Percentiles rank a stretch among this genome's conserved stretches.
These are phyloP conservation scores for Flaveria floridana DNA, from an alignment of 140 eudicot species.

Conservation along the genomic window DNA sequence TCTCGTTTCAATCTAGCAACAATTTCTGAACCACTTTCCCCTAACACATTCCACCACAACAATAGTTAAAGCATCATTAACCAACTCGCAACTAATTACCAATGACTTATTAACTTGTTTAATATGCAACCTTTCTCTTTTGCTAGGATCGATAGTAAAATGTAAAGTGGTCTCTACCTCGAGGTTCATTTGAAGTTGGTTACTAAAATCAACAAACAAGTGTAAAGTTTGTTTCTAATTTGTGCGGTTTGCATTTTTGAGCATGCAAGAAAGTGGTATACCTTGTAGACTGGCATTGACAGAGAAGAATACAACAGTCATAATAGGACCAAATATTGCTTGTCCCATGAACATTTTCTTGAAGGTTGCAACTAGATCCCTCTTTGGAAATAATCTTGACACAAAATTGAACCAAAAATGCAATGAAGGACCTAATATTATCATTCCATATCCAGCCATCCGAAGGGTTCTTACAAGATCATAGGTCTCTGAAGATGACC, in stretches of 20 bases:
- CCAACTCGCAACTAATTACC: not conserved
- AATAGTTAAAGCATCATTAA: not conserved
- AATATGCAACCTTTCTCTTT: not conserved
- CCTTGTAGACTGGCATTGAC: conserved; percentile 83
- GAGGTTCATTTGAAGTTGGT: not conserved
- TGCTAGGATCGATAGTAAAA: not conserved
- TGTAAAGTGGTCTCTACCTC: too few relatives aligned
- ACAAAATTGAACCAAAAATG: conserved; percentile 88
- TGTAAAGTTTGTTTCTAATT: not conserved
- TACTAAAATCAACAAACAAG: not conserved
- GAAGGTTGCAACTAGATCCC: conserved; percentile 61
- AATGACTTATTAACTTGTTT: not conserved
- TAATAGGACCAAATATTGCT: conserved; percentile 64
- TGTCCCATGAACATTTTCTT: conserved; percentile 78
- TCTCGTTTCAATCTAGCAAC: conserved; percentile 81
- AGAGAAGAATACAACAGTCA: conserved; percentile 81
- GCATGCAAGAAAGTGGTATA: conserved; percentile 20
- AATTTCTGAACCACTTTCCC: conserved; percentile 72
- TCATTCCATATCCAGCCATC: conserved; percentile 90
- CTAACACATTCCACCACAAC: conserved; percentile 34
- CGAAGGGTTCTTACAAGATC: conserved; percentile 63
- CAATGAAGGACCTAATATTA: conserved; percentile 71
- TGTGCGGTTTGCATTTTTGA: not conserved
- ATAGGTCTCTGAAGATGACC: conserved; percentile 51
- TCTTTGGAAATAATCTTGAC: conserved; percentile 62